phyloP scores from a whole-genome alignment of 2,329 filamentous ascomycete genomes.

The Cercospora zeina region DNA sequence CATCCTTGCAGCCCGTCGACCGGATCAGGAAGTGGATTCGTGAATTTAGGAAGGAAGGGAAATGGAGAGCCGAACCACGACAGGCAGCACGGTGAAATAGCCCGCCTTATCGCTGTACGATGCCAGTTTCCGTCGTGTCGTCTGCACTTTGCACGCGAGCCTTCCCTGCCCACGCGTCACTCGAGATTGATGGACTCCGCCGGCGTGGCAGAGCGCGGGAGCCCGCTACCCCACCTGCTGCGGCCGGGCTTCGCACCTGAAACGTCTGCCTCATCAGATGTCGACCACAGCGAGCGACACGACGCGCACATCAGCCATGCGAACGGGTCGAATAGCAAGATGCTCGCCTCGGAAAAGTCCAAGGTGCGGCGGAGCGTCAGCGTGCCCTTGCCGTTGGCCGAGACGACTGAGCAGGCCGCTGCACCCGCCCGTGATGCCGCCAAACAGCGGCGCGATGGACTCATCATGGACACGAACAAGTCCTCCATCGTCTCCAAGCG shows the following conservation, averaged over 20 bases:
- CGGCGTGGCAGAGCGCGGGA: neutral
- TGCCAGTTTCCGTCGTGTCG: neutral
- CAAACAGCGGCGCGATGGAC: conserved; percentile 39
- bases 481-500: conserved; percentile 91
- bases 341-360: conserved; percentile 29
- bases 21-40: conserved; percentile 9
- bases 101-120: conserved; percentile 1
- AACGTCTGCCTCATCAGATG: neutral
- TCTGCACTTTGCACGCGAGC: conserved; percentile 4
- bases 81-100: conserved; percentile 8
- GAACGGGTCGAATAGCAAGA: conserved; percentile 27
- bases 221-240: conserved; percentile 10
- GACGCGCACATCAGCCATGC: conserved; percentile 20
- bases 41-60: conserved; percentile 2
- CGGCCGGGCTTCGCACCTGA: conserved; percentile 4
- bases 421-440: conserved; percentile 24
- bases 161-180: conserved; percentile 8
- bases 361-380: conserved; percentile 24
- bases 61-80: conserved; percentile 18
- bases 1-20: conserved; percentile 12
- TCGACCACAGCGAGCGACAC: neutral
- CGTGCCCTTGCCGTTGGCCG: conserved; percentile 22
- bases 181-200: conserved; percentile 13
- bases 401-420: conserved; percentile 10
- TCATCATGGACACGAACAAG: conserved; percentile 67